These are phyloP conservation scores for Cnidoscolus chayamansa DNA, from an alignment of 441 rosid genomes.

Conservation along the genomic window DNA sequence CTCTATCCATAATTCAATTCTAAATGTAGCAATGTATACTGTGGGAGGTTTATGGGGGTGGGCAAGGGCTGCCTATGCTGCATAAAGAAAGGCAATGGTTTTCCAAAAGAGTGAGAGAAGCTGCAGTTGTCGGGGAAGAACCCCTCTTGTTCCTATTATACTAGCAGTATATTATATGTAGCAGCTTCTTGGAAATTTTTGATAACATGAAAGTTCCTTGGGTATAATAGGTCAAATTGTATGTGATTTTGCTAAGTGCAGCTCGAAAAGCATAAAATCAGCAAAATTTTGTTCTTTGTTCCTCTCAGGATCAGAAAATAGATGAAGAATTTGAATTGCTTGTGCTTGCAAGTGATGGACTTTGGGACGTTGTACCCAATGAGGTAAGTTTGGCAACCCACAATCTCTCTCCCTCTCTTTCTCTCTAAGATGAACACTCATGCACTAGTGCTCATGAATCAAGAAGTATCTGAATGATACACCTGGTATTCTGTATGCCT, in stretches of 20 bases:
- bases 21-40: too few species aligned
- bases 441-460: too few species aligned
- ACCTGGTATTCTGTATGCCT: background rate
- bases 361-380: conserved; percentile 98
- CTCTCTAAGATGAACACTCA: too few species aligned
- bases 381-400: conserved; percentile 43
- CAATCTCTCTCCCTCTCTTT: background rate
- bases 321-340: conserved; percentile 75
- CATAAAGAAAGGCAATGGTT: too few species aligned
- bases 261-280: conserved; percentile 15
- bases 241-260: background rate
- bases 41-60: too few species aligned
- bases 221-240: background rate
- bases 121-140: background rate
- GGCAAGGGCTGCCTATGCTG: too few species aligned
- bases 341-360: conserved; percentile 93
- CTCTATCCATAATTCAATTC: background rate
- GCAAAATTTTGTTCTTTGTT: background rate
- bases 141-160: background rate
- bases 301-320: conserved; percentile 62
- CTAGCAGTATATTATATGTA: background rate
- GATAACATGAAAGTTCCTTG: background rate
- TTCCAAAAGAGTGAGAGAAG: background rate
- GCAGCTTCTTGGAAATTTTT: background rate
- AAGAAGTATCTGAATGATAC: background rate